Conservation (phyloP, 257 asterid genomes). For the Datura wrightii region DNA sequence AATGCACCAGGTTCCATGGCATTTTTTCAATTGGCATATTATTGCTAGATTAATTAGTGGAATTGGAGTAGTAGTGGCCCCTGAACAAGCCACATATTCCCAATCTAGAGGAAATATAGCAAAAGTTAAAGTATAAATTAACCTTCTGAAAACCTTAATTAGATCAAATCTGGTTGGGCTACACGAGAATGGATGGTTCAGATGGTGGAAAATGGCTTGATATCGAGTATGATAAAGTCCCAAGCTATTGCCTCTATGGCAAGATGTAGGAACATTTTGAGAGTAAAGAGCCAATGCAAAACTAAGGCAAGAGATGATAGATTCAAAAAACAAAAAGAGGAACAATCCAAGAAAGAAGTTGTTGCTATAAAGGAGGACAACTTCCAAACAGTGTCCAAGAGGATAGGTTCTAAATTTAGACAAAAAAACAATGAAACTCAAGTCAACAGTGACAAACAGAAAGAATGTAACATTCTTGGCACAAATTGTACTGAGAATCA, state of each 20-base stretch:
- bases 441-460: no score
- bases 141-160: background rate
- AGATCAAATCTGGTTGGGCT: background rate
- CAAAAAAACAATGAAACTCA: no score
- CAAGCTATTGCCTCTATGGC: background rate
- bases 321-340: background rate
- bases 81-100: background rate
- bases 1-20: background rate
- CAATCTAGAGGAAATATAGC: background rate
- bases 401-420: background rate
- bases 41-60: background rate
- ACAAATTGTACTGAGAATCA: no score
- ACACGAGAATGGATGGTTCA: background rate
- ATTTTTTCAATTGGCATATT: background rate
- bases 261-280: background rate
- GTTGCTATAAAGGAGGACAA: background rate
- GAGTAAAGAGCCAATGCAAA: background rate
- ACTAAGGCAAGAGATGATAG: background rate
- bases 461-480: no score
- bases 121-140: background rate
- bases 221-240: background rate
- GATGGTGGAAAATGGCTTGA: background rate
- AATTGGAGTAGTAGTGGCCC: background rate
- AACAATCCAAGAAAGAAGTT: background rate
- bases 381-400: background rate